phyloP scores from a whole-genome alignment of 2,329 filamentous ascomycete species.

The Coleophoma eucalyptorum region DNA sequence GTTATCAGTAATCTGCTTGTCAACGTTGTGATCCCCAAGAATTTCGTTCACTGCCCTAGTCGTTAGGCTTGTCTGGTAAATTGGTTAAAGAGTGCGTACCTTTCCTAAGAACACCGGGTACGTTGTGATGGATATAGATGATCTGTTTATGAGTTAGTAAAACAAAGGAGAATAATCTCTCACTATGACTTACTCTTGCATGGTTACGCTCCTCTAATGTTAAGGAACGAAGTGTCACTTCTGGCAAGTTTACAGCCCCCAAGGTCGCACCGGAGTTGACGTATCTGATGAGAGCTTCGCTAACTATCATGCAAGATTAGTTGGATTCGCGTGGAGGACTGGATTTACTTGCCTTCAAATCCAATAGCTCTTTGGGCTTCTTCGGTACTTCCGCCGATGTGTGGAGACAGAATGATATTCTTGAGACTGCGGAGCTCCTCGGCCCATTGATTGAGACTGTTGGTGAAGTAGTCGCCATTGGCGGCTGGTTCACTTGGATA shows the following conservation, averaged over 20 bases:
- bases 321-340: not conserved
- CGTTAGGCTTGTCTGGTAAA: constrained; percentile 12
- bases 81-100: constrained; percentile 38
- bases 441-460: constrained; percentile 76
- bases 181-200: constrained; percentile 58
- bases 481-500: constrained; percentile 91
- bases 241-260: constrained; percentile 95
- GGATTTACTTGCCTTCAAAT: constrained; percentile 58
- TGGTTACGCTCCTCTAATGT: constrained; percentile 87
- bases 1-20: constrained; percentile 97
- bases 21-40: constrained; percentile 91
- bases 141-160: constrained; percentile 41
- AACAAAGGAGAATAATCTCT: not conserved
- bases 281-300: constrained; percentile 82
- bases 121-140: constrained; percentile 95
- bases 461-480: constrained; percentile 94
- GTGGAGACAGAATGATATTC: constrained; percentile 93
- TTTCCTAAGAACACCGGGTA: constrained; percentile 89
- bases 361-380: constrained; percentile 97
- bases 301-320: constrained; percentile 48
- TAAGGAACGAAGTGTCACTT: constrained; percentile 84
- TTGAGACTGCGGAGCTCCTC: constrained; percentile 80
- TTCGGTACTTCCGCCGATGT: constrained; percentile 96
- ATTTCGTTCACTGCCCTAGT: constrained; percentile 76
- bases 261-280: constrained; percentile 93